These are phyloP conservation scores for Lasiosphaeria hispida DNA, from an alignment of 495 filamentous ascomycete genomes.

Conservation along the genomic window DNA sequence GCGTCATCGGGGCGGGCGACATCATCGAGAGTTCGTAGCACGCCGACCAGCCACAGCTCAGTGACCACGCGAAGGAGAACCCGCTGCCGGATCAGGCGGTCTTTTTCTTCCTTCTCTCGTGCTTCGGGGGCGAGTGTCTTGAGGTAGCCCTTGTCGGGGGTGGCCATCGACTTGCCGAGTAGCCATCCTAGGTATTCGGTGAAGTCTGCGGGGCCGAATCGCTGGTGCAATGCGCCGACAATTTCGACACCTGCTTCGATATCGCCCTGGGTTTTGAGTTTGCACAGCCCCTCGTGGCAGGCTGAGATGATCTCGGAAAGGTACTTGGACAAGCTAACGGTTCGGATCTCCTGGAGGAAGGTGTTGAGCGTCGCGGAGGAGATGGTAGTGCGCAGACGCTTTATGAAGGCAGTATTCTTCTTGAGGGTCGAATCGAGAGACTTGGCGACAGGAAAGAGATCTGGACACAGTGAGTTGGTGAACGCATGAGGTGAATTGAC, in stretches of 20 bases:
- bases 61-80: conserved; percentile 85
- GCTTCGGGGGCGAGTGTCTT: conserved; percentile 77
- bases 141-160: conserved; percentile 81
- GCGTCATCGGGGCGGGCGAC: conserved; percentile 81
- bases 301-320: conserved; percentile 98
- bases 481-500: conserved; percentile 12
- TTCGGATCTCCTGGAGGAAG: conserved; percentile 88
- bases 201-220: conserved; percentile 88
- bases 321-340: conserved; percentile 93
- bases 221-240: conserved; percentile 90
- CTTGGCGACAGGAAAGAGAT: conserved; percentile 72
- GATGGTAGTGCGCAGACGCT: conserved; percentile 87
- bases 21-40: conserved; percentile 85
- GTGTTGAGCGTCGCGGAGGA: conserved; percentile 71
- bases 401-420: conserved; percentile 99
- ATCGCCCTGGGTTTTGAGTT: conserved; percentile 83
- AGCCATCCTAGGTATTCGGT: conserved; percentile 90
- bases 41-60: conserved; percentile 92
- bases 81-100: conserved; percentile 81
- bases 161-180: conserved; percentile 85
- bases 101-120: conserved; percentile 93
- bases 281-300: conserved; percentile 92
- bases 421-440: conserved; percentile 95
- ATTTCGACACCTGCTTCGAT: conserved; percentile 90
- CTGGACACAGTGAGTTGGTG: conserved; percentile 42